Evolutionary conservation across 139 green algal species (phyloP).

Genomic region (Chlorella sp.): DNA sequence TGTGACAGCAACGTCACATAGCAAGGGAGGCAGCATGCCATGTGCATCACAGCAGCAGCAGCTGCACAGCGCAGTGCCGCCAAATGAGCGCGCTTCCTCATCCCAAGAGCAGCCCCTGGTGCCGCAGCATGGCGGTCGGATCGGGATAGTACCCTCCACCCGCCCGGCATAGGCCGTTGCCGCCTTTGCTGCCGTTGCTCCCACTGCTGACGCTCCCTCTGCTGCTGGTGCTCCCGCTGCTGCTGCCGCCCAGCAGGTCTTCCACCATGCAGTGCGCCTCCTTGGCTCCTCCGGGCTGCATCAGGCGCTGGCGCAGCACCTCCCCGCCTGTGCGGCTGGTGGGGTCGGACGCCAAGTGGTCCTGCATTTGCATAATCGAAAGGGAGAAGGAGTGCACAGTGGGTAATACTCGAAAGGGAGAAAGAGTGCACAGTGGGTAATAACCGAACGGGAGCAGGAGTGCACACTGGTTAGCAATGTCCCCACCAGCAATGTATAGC

Average conservation of each 20-base stretch:
- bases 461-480: neutral
- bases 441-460: neutral
- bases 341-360: conserved; percentile 62
- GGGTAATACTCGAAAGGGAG: neutral
- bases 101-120: conserved; percentile 5
- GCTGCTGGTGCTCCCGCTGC: neutral
- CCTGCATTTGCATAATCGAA: neutral
- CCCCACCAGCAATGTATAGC: too few relatives aligned
- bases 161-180: neutral
- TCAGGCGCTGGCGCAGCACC: conserved; percentile 36
- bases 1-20: too few relatives aligned
- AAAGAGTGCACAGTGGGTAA: neutral
- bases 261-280: conserved; percentile 28
- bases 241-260: neutral
- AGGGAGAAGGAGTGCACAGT: too few relatives aligned
- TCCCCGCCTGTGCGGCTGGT: conserved; percentile 12
- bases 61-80: neutral
- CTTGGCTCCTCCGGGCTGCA: conserved; percentile 30
- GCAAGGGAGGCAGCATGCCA: too few relatives aligned
- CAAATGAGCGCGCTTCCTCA: too few relatives aligned
- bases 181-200: neutral
- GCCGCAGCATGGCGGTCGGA: conserved; percentile 14
- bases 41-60: neutral
- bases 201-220: neutral
- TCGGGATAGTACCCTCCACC: conserved; percentile 24